Evolutionary conservation across 768 basidiomycete genomes (phyloP), one percentile per base, ranked within the genome.

Genomic region (Tylopilus plumbeoviolaceoides): DNA sequence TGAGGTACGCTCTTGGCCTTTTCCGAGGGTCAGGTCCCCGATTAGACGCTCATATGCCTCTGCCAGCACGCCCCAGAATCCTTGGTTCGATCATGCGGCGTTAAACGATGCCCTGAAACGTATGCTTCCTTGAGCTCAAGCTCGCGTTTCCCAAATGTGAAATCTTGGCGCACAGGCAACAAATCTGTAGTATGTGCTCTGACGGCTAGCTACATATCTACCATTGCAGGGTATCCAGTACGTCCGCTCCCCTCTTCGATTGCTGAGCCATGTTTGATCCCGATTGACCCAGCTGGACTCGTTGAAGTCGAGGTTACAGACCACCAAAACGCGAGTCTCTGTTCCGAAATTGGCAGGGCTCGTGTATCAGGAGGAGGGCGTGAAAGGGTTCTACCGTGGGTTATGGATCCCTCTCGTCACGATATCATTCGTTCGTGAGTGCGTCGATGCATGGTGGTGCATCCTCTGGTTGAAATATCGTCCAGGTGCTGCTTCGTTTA

Each of bases 341-440:
- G 83, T 95, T 49, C 82, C 84, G 25, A 79, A 76, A 63, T 80
- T 90, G 57, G 84, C 90, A 51, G 72, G 76, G 25, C 72, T 85
- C 59, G 85, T 93, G 25, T 90, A 89, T 70, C 80, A 80, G 28
- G 91, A 93, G 63, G 88, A 93, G 72, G 87, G 92, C n/a, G 70
- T 91, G 31, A 79, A 79, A 59, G 95, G 95, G 49, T 98, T 93
- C 72, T 95, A 91, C 70, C 80, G 93, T 51, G 91, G 91, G 52
- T 65, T 94, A 47, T 91, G 89, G 83, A 89, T 98, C 61, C 95
- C 95, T 44, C 81, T 98, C 50, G 78, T 93, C 71, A 95, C 94
- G 9, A 98, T 98, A 61, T 93, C 94, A 6, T 92, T 95, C 68
- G 94, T 98, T 69, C 91, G 95, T 85, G 69, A 73, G 90, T 91